A percentile compares a stretch with the other conserved stretches of the same genome.
Evolutionary conservation across 345 rosid genomes (phyloP).

Genomic region (Carallia pectinifolia): DNA sequence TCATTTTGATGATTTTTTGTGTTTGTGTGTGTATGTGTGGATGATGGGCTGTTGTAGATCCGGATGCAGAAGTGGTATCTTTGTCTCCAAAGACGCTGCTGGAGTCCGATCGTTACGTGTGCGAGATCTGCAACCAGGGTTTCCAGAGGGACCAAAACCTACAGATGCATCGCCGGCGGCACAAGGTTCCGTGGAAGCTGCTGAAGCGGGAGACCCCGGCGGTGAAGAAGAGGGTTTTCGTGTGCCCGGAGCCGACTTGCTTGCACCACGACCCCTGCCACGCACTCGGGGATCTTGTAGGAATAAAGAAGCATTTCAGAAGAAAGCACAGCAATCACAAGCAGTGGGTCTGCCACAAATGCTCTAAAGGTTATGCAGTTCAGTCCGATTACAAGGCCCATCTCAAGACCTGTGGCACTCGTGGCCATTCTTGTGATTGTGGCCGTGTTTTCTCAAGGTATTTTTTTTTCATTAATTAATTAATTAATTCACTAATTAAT

Average conservation of each 20-base stretch:
- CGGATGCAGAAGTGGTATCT: slow-evolving; percentile 92
- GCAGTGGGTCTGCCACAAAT: slow-evolving; percentile 91
- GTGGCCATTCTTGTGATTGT: slow-evolving; percentile 98
- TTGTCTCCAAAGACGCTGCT: slow-evolving; percentile 82
- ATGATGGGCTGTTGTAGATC: slow-evolving; percentile 48
- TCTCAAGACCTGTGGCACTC: slow-evolving; percentile 93
- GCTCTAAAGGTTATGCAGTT: slow-evolving; percentile 95
- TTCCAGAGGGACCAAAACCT: slow-evolving; percentile 97
- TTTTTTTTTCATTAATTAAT: not conserved
- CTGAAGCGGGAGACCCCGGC: slow-evolving; percentile 77
- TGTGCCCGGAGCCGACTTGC: slow-evolving; percentile 92
- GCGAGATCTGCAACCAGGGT: slow-evolving; percentile 98
- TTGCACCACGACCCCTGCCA: slow-evolving; percentile 93
- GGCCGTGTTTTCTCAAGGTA: slow-evolving; percentile 98
- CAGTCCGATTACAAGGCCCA: slow-evolving; percentile 97
- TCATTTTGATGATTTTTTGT: not conserved
- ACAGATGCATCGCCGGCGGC: slow-evolving; percentile 95
- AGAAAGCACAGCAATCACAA: slow-evolving; percentile 85
- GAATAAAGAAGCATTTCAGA: slow-evolving; percentile 89
- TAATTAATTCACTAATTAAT: not conserved
- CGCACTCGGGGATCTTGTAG: slow-evolving; percentile 96
- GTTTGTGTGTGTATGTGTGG: not conserved
- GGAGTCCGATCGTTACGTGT: slow-evolving; percentile 90
- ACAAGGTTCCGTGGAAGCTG: slow-evolving; percentile 98
- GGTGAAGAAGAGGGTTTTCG: slow-evolving; percentile 74